phyloP scores from a whole-genome alignment of 176 grass and related monocot genomes.

The Typha latifolia region DNA sequence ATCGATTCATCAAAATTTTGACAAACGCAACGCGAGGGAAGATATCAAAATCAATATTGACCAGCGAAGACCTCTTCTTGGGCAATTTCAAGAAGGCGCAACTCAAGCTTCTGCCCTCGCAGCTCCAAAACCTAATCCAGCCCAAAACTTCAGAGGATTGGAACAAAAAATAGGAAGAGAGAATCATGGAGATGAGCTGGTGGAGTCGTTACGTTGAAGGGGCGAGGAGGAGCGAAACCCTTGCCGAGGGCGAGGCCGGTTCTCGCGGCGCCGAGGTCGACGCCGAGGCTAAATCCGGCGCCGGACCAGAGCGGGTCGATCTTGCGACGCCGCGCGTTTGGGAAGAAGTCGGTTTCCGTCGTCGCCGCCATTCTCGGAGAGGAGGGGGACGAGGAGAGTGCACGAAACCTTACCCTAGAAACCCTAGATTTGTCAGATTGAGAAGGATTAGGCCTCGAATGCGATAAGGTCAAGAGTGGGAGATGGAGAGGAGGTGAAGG shows the following conservation, averaged over 20 bases:
- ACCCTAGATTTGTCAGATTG: not conserved
- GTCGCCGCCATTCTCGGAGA: not conserved
- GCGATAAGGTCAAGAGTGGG: not conserved
- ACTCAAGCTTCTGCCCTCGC: conserved; percentile 60
- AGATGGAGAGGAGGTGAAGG: not conserved
- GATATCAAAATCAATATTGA: not conserved
- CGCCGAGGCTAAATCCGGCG: conserved; percentile 70
- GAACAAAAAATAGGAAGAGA: not conserved
- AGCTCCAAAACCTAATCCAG: conserved; percentile 55
- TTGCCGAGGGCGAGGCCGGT: conserved; percentile 65
- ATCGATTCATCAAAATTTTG: not conserved
- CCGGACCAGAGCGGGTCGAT: conserved; percentile 45
- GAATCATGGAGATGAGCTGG: not conserved
- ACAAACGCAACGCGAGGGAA: not conserved
- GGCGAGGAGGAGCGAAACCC: conserved; percentile 50
- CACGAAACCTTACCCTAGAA: not conserved
- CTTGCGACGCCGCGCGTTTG: conserved; percentile 61
- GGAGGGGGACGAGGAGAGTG: conserved; percentile 2
- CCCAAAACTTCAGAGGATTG: not conserved
- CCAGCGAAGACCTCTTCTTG: conserved; percentile 32
- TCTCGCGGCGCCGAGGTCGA: conserved; percentile 52
- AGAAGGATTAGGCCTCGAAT: not conserved
- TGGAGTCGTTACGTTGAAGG: conserved; percentile 41
- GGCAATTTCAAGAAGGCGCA: conserved; percentile 56
- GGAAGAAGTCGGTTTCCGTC: conserved; percentile 26